phyloP scores from a whole-genome alignment of 495 filamentous ascomycete genomes.

The Penicillium flavigenum region DNA sequence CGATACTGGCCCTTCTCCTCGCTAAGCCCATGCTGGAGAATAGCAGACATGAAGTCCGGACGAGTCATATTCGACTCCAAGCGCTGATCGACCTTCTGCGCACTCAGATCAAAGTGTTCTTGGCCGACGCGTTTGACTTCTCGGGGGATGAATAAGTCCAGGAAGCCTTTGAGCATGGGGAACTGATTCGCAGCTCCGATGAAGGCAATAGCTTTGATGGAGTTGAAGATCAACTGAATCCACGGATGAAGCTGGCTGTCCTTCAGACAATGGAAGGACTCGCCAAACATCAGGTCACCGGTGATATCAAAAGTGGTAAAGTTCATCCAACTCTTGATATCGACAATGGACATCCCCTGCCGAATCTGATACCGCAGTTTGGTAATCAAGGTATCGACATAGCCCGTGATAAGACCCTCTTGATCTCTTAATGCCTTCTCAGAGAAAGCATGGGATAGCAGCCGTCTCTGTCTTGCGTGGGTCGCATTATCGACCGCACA shows the following conservation, averaged over 20 bases:
- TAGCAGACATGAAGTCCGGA: slow-evolving; percentile 30
- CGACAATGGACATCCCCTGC: slow-evolving; percentile 8
- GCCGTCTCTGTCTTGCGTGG: slow-evolving; percentile 39
- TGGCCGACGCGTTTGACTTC: slow-evolving; percentile 15
- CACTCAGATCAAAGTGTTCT: slow-evolving; percentile 28
- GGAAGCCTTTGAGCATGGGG: slow-evolving; percentile 23
- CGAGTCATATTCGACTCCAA: slow-evolving; percentile 19
- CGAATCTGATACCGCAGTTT: slow-evolving; percentile 17
- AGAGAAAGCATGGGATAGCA: slow-evolving; percentile 49
- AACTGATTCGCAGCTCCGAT: slow-evolving; percentile 30
- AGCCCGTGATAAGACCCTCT: slow-evolving; percentile 35
- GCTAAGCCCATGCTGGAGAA: slow-evolving; percentile 29
- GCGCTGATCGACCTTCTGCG: slow-evolving; percentile 24
- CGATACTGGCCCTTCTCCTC: slow-evolving; percentile 19
- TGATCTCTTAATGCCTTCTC: slow-evolving; percentile 45
- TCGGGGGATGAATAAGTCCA: slow-evolving; percentile 16
- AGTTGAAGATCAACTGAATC: slow-evolving; percentile 41
- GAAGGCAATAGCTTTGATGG: slow-evolving; percentile 29
- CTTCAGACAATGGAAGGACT: slow-evolving; percentile 50
- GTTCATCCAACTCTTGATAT: slow-evolving; percentile 34
- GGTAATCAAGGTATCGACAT: slow-evolving; percentile 43
- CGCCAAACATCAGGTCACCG: slow-evolving; percentile 49
- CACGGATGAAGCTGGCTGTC: slow-evolving; percentile 46
- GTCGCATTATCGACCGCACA: slow-evolving; percentile 19
- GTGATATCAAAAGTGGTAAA: slow-evolving; percentile 51